Evolutionary conservation across 2,329 filamentous ascomycete genomes (phyloP).

Genomic region (Aciculosporium take): DNA sequence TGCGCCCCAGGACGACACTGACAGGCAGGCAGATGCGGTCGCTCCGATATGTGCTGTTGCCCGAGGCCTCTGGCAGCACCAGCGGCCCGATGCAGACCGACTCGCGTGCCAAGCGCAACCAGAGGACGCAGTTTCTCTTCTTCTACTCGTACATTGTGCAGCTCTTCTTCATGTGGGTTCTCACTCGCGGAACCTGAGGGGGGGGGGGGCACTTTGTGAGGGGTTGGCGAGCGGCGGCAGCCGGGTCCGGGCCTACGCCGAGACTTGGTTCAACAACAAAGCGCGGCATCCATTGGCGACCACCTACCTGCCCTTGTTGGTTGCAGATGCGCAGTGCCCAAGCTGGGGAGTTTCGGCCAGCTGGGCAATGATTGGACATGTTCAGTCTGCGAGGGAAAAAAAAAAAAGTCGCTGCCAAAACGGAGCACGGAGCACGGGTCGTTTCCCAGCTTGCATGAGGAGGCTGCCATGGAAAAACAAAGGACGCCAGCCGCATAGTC

Average conservation of each 20-base stretch:
- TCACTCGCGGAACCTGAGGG: slow-evolving; percentile 31
- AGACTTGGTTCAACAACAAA: neutral
- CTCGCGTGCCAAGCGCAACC: slow-evolving; percentile 71
- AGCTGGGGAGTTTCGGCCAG: no score
- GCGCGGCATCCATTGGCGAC: neutral
- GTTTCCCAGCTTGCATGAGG: neutral
- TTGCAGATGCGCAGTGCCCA: no score
- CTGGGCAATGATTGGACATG: no score
- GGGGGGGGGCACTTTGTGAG: neutral
- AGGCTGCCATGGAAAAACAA: neutral
- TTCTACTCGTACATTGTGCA: slow-evolving; percentile 91
- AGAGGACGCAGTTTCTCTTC: slow-evolving; percentile 83
- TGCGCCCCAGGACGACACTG: neutral
- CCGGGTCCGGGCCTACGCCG: neutral
- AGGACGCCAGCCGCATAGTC: neutral
- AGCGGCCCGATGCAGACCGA: slow-evolving; percentile 54
- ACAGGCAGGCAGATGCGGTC: slow-evolving; percentile 58
- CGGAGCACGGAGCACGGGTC: neutral
- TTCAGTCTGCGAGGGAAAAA: no score
- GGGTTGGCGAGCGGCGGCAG: neutral
- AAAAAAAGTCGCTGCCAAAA: neutral
- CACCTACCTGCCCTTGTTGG: no score
- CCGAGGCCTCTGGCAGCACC: slow-evolving; percentile 57
- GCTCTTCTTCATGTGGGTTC: slow-evolving; percentile 82
- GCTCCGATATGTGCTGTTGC: slow-evolving; percentile 86